These are phyloP conservation scores for Nematocida sp. DNA, from an alignment of 371 early-diverging fungal species.

Conservation along the genomic window DNA sequence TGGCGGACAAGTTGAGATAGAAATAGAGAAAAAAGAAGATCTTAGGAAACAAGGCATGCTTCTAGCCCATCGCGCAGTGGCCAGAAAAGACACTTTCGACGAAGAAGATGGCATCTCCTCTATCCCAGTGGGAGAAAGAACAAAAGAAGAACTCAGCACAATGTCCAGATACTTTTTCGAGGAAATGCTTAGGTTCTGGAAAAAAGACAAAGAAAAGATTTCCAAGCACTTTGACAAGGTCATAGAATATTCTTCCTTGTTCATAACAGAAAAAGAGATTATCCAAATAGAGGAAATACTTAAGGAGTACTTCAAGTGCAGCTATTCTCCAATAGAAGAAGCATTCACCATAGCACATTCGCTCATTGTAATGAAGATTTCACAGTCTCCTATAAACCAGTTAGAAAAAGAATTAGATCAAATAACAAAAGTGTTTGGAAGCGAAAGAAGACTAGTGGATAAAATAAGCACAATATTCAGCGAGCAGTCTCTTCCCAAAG, in stretches of 20 bases:
- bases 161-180: constrained; percentile 7
- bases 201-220: constrained; percentile 38
- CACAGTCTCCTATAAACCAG: constrained; percentile 2
- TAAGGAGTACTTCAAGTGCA: constrained; percentile 10
- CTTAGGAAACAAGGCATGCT: constrained; percentile 11
- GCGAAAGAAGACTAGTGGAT: neutral
- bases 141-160: neutral
- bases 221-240: constrained; percentile 50
- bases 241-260: neutral
- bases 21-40: constrained; percentile 10
- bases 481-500: neutral
- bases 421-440: neutral
- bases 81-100: neutral
- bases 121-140: neutral
- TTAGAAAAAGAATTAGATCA: neutral
- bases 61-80: constrained; percentile 30
- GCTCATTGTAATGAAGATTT: neutral
- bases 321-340: neutral
- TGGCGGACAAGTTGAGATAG: too few relatives aligned
- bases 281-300: neutral
- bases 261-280: neutral
- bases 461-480: neutral
- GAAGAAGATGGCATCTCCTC: neutral
- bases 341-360: neutral
- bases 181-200: constrained; percentile 43